A percentile compares a stretch with the other conserved stretches of the same genome.
These are phyloP conservation scores for Lactuca saligna DNA, from an alignment of 129 eudicot genomes.

Conservation along the genomic window DNA sequence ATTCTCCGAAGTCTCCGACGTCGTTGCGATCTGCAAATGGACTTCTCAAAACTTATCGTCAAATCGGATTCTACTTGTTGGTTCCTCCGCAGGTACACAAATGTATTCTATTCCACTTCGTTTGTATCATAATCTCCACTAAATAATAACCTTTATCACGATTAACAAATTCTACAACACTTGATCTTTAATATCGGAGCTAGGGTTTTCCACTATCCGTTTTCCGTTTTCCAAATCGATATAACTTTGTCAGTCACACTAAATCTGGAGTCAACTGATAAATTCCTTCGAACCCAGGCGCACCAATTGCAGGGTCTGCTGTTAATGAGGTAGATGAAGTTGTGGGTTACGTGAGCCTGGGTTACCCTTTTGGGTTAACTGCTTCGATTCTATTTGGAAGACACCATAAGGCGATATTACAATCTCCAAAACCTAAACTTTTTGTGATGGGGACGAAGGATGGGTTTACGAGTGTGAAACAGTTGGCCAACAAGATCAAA, in stretches of 20 bases:
- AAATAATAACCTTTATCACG: too few relatives aligned
- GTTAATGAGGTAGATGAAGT: slow-evolving; percentile 69
- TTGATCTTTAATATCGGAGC: background rate
- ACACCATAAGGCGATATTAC: slow-evolving; percentile 70
- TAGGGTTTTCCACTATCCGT: slow-evolving; percentile 3
- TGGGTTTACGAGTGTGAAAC: slow-evolving; percentile 92
- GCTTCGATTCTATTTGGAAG: slow-evolving; percentile 83
- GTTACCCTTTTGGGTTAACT: slow-evolving; percentile 78
- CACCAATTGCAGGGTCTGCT: slow-evolving; percentile 89
- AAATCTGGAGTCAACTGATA: background rate
- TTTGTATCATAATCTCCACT: background rate
- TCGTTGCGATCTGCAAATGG: slow-evolving; percentile 70
- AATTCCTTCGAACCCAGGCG: slow-evolving; percentile 47
- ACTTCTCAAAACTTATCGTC: slow-evolving; percentile 40
- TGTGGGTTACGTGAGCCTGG: slow-evolving; percentile 76
- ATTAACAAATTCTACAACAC: too few relatives aligned
- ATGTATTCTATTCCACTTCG: background rate
- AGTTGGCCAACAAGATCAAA: slow-evolving; percentile 69
- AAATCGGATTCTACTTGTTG: slow-evolving; percentile 59
- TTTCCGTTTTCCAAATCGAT: background rate
- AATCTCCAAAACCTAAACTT: slow-evolving; percentile 74
- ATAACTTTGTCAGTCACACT: background rate
- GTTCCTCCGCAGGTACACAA: slow-evolving; percentile 81
- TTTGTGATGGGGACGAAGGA: slow-evolving; percentile 92
- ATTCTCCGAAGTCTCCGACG: slow-evolving; percentile 76